Conservation (phyloP, 108 stramenopile species). For the Nitzschia putrida region DNA sequence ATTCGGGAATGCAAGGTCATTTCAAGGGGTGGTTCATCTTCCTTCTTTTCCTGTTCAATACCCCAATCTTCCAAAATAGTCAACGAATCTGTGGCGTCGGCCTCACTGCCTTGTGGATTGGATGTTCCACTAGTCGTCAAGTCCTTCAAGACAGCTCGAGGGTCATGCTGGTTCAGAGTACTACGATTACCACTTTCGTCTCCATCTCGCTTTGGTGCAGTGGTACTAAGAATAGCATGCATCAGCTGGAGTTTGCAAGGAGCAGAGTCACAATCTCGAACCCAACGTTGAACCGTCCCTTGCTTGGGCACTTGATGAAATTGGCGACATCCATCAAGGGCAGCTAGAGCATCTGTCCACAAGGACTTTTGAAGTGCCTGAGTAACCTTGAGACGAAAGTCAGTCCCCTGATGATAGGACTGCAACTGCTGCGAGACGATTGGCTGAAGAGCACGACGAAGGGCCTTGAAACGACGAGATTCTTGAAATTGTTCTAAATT, state of each 20-base stretch:
- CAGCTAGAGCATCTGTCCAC: conserved; percentile 26
- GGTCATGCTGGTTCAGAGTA: conserved; percentile 11
- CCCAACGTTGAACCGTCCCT: conserved; percentile 54
- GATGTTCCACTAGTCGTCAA: not conserved
- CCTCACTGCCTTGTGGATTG: not conserved
- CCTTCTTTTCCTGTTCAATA: not conserved
- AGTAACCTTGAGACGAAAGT: conserved; percentile 28
- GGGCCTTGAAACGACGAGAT: conserved; percentile 26
- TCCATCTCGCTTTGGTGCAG: not conserved
- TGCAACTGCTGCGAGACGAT: conserved; percentile 18
- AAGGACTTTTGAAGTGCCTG: conserved; percentile 13
- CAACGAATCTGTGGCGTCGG: not conserved
- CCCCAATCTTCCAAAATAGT: conserved; percentile 24
- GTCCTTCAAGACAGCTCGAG: not conserved
- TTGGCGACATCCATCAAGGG: conserved; percentile 24
- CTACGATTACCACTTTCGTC: not conserved
- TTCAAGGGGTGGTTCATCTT: not conserved
- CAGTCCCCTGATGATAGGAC: conserved; percentile 3
- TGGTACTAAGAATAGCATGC: conserved; percentile 3
- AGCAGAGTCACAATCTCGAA: conserved; percentile 33
- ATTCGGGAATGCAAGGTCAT: conserved; percentile 12
- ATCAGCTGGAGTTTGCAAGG: conserved; percentile 4
- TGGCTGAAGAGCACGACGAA: conserved; percentile 37
- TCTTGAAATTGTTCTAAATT: not conserved
- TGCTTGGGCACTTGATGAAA: conserved; percentile 39